Conservation (phyloP, 345 rosid species). For the Lepidium aucheri region DNA sequence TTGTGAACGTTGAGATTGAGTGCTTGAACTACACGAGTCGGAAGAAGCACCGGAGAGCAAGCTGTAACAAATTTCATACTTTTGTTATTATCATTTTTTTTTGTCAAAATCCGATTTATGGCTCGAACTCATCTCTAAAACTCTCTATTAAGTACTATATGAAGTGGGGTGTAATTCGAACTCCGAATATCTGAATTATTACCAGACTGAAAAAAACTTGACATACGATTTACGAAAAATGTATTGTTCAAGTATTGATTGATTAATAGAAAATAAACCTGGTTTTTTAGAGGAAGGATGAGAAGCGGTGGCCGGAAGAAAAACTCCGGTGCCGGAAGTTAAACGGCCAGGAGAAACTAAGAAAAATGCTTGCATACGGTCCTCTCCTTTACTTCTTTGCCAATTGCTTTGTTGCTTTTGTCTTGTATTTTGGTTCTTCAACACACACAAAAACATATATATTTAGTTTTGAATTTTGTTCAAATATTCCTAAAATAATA, state of each 20-base stretch:
- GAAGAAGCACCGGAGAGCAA: conserved; percentile 54
- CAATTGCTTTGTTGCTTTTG: conserved; percentile 21
- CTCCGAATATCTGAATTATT: no score
- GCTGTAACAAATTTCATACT: conserved; percentile 18
- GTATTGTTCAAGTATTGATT: background rate
- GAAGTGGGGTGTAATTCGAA: no score
- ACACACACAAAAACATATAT: background rate
- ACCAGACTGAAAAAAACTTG: no score
- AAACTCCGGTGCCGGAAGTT: conserved; percentile 82
- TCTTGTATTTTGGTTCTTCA: conserved; percentile 21
- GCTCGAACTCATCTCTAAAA: no score
- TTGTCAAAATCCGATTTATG: no score
- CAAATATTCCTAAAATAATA: background rate
- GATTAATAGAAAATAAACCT: conserved; percentile 29
- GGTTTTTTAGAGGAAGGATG: conserved; percentile 40
- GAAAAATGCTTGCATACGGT: conserved; percentile 78
- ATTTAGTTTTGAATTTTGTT: background rate
- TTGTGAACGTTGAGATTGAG: conserved; percentile 43
- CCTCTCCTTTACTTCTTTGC: conserved; percentile 31
- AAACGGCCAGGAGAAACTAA: conserved; percentile 45
- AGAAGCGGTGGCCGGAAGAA: conserved; percentile 52
- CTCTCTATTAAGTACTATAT: no score
- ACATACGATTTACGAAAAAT: no score
- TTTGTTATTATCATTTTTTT: background rate
- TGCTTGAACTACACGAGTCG: conserved; percentile 48